Conservation (phyloP, 208 protist species). For the Novymonas esmeraldas region DNA sequence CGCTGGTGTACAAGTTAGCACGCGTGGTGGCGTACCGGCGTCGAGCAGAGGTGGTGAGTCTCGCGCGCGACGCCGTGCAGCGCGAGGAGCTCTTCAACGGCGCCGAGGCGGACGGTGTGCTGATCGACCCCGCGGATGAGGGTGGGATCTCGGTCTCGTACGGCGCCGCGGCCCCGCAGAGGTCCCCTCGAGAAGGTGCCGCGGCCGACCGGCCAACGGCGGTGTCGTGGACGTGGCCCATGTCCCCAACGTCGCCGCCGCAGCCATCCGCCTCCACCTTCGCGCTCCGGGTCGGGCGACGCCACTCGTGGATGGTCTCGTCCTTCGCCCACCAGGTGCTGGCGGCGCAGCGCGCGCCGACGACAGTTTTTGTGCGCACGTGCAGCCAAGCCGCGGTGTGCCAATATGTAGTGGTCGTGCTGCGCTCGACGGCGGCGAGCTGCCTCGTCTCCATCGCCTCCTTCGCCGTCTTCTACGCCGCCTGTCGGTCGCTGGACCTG, state of each 20-base stretch:
- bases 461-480: slow-evolving; percentile 10
- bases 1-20: slow-evolving; percentile 36
- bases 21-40: slow-evolving; percentile 28
- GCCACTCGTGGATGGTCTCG: slow-evolving; percentile 22
- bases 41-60: slow-evolving; percentile 34
- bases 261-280: slow-evolving; percentile 5
- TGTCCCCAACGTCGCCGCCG: background rate
- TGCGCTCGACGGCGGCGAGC: slow-evolving; percentile 16
- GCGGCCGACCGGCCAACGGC: background rate
- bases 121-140: slow-evolving; percentile 18
- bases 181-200: background rate
- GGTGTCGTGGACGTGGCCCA: background rate
- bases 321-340: slow-evolving; percentile 22
- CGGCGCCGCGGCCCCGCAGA: slow-evolving; percentile 3
- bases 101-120: slow-evolving; percentile 17
- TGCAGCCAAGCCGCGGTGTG: slow-evolving; percentile 27
- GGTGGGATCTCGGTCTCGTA: slow-evolving; percentile 25
- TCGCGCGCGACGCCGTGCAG: slow-evolving; percentile 26
- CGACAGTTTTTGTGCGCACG: slow-evolving; percentile 25
- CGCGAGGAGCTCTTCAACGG: slow-evolving; percentile 19
- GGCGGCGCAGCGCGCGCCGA: slow-evolving; percentile 29
- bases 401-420: slow-evolving; percentile 25
- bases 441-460: slow-evolving; percentile 18
- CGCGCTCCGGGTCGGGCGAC: slow-evolving; percentile 4
- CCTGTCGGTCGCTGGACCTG: slow-evolving; percentile 16